phyloP scores from a whole-genome alignment of 2,329 filamentous ascomycete genomes.

The Mycosphaerella sp. region DNA sequence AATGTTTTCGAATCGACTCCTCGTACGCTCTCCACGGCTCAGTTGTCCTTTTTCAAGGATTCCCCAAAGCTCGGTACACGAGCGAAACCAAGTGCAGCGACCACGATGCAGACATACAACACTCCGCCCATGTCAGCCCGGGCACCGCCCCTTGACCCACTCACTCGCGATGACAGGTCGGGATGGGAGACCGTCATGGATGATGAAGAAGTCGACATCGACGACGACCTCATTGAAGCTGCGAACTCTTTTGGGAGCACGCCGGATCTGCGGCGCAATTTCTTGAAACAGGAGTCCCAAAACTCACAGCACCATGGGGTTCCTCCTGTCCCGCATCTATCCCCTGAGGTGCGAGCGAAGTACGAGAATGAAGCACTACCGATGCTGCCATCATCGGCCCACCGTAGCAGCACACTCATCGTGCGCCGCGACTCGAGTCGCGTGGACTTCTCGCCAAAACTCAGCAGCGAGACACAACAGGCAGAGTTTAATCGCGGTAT shows the following conservation, averaged over 20 bases:
- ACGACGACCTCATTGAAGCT: constrained; percentile 10
- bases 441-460: constrained; percentile 1
- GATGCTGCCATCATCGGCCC: background rate
- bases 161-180: background rate
- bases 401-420: constrained; percentile 1
- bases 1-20: background rate
- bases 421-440: background rate
- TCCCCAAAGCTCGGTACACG: background rate
- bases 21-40: background rate
- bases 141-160: background rate
- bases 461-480: constrained; percentile 2
- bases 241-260: constrained; percentile 3
- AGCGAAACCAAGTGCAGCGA: background rate
- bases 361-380: background rate
- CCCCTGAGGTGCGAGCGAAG: constrained; percentile 2
- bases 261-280: constrained; percentile 2
- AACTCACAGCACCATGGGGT: background rate
- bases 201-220: constrained; percentile 5
- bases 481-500: constrained; percentile 4
- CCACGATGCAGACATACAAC: background rate
- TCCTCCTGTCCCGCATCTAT: background rate
- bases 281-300: background rate
- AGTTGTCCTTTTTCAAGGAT: background rate
- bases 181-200: constrained; percentile 4
- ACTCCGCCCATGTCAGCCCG: background rate